These are phyloP conservation scores for Prinsepia uniflora DNA, from an alignment of 306 rosid genomes.

Conservation along the genomic window DNA sequence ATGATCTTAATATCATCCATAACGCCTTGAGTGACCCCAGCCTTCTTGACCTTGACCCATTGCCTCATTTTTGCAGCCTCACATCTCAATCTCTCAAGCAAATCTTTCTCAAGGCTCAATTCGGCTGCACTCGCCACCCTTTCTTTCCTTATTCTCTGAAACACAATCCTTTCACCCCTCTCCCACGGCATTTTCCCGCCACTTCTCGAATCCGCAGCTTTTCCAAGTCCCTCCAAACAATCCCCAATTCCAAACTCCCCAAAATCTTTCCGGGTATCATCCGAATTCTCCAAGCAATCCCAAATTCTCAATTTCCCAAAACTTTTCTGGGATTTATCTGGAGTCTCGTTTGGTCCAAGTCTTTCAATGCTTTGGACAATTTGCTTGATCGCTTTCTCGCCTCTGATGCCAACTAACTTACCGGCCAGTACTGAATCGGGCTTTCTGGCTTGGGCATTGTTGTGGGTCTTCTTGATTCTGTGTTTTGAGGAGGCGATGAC, in stretches of 20 bases:
- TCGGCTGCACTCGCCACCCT: slow-evolving; percentile 46
- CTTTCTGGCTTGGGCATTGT: slow-evolving; percentile 15
- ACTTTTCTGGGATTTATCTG: slow-evolving; percentile 27
- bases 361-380: slow-evolving; percentile 47
- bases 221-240: slow-evolving; percentile 36
- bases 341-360: slow-evolving; percentile 29
- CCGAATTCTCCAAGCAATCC: slow-evolving; percentile 16
- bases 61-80: slow-evolving; percentile 59
- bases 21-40: slow-evolving; percentile 69
- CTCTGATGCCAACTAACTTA: slow-evolving; percentile 43
- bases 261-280: slow-evolving; percentile 26
- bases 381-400: slow-evolving; percentile 46
- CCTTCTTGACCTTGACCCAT: slow-evolving; percentile 88
- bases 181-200: slow-evolving; percentile 76
- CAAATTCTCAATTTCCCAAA: slow-evolving; percentile 34
- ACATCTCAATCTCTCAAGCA: slow-evolving; percentile 59
- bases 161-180: slow-evolving; percentile 44
- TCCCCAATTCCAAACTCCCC: slow-evolving; percentile 35
- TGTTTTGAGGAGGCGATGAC: slow-evolving; percentile 43
- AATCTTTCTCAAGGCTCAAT: slow-evolving; percentile 47
- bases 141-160: slow-evolving; percentile 45
- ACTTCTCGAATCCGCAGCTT: slow-evolving; percentile 19
- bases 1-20: slow-evolving; percentile 48
- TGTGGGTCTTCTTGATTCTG: slow-evolving; percentile 16
- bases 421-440: slow-evolving; percentile 31